phyloP scores from a whole-genome alignment of 768 basidiomycete species.

The Tephrocybe sp. region DNA sequence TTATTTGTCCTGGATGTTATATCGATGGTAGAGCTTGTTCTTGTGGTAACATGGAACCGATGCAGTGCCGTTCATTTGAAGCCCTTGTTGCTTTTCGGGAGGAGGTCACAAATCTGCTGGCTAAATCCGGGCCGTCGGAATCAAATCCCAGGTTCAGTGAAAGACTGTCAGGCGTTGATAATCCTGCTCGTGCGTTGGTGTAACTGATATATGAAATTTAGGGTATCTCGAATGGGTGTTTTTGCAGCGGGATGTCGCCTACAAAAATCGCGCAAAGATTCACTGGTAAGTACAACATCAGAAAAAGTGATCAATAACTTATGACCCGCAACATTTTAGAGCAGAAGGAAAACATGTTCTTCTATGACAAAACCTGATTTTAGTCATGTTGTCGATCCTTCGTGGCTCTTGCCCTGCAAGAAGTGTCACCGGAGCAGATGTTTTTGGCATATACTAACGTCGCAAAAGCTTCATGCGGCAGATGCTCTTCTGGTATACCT shows the following conservation, averaged over 20 bases:
- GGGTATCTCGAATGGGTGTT: conserved; percentile 4
- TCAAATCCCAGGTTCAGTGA: neutral
- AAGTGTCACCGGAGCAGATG: conserved; percentile 38
- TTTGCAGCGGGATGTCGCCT: conserved; percentile 30
- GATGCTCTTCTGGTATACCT: conserved; percentile 31
- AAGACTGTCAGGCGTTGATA: neutral
- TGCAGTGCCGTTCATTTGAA: conserved; percentile 52
- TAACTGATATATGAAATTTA: neutral
- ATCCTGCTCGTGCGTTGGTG: neutral
- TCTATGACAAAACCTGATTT: neutral
- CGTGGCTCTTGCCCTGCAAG: conserved; percentile 32
- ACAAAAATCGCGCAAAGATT: conserved; percentile 16
- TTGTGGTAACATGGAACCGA: conserved; percentile 59
- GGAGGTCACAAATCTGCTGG: conserved; percentile 18
- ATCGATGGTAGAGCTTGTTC: conserved; percentile 73
- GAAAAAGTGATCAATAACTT: too few relatives aligned
- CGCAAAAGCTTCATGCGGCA: conserved; percentile 33
- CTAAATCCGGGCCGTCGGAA: neutral
- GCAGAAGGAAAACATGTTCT: conserved; percentile 16
- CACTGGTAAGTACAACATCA: conserved; percentile 5
- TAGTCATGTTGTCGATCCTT: conserved; percentile 19
- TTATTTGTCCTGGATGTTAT: conserved; percentile 71
- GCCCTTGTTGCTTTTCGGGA: conserved; percentile 43
- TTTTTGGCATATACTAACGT: conserved; percentile 33
- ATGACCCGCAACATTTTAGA: neutral